These are phyloP conservation scores for Brettanomyces custersianus DNA, from an alignment of 805 yeast species.

Conservation along the genomic window DNA sequence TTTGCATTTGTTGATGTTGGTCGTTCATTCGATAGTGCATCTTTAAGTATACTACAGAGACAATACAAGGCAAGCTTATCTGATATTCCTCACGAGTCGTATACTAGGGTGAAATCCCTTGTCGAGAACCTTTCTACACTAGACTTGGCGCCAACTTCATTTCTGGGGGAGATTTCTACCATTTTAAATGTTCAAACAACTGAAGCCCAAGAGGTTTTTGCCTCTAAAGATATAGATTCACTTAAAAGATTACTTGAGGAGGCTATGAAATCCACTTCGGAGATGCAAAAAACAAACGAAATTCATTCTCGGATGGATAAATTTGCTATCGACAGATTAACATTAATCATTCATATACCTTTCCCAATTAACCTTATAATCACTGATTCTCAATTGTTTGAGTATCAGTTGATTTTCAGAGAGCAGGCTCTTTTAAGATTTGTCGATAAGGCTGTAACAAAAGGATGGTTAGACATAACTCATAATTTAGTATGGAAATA, in stretches of 20 bases:
- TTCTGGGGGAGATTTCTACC: slow-evolving; percentile 30
- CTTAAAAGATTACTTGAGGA: slow-evolving; percentile 36
- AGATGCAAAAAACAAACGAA: slow-evolving; percentile 7
- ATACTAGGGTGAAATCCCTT: slow-evolving; percentile 12
- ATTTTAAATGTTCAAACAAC: slow-evolving; percentile 46
- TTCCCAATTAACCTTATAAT: slow-evolving; percentile 79
- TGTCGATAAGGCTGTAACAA: slow-evolving; percentile 48
- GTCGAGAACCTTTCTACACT: slow-evolving; percentile 8
- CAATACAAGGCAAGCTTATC: too few species aligned
- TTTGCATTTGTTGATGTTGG: slow-evolving; percentile 43
- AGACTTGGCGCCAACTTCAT: slow-evolving; percentile 12
- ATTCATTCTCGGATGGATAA: slow-evolving; percentile 24
- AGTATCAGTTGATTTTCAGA: slow-evolving; percentile 75
- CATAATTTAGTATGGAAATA: slow-evolving; percentile 61
- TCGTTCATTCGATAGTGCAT: slow-evolving; percentile 21
- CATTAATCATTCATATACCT: slow-evolving; percentile 57
- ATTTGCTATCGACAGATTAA: slow-evolving; percentile 41
- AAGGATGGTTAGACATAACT: slow-evolving; percentile 64
- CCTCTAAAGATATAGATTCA: slow-evolving; percentile 33
- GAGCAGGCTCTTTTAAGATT: slow-evolving; percentile 57
- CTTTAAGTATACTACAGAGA: slow-evolving; percentile 25
- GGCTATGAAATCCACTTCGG: slow-evolving; percentile 25
- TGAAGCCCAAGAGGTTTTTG: slow-evolving; percentile 43
- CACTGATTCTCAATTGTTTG: slow-evolving; percentile 58
- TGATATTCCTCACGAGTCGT: too few species aligned